These are phyloP conservation scores for Fraxinus xanthoxyloides DNA, from an alignment of 305 asterid species.

Conservation along the genomic window DNA sequence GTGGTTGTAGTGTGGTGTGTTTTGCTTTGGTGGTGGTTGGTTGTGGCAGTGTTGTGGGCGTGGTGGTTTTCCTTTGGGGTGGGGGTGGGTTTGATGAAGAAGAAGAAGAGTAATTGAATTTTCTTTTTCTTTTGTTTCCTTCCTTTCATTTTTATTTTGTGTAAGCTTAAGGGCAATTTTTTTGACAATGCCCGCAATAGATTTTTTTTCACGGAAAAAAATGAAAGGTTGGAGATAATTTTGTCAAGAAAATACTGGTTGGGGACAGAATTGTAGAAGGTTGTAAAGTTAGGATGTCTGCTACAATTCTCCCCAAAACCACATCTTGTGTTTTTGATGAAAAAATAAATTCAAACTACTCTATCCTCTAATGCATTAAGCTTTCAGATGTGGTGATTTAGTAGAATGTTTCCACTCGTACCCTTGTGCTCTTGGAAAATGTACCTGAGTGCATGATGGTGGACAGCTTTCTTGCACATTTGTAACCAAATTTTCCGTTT, in stretches of 20 bases:
- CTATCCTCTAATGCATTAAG: background rate
- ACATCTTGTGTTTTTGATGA: background rate
- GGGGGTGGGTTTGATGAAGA: background rate
- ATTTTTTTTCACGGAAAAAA: background rate
- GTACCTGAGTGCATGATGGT: background rate
- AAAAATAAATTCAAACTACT: background rate
- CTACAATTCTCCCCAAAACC: background rate
- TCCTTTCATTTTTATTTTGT: background rate
- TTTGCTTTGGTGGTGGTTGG: background rate
- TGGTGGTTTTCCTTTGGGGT: background rate
- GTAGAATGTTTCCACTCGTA: background rate
- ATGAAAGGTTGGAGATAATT: background rate
- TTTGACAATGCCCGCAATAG: background rate
- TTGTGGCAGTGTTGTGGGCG: background rate
- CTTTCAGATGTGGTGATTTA: background rate
- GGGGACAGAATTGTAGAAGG: background rate
- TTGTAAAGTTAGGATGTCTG: background rate
- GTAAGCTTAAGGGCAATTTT: background rate
- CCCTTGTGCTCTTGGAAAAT: background rate
- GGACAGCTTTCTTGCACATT: background rate
- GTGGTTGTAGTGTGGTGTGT: background rate
- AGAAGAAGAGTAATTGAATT: background rate
- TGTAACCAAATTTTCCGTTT: background rate
- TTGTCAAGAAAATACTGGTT: background rate
- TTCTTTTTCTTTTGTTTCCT: background rate